Evolutionary conservation across 1,284 basidiomycete species (phyloP).

Genomic region (Ganoderma boninense): DNA sequence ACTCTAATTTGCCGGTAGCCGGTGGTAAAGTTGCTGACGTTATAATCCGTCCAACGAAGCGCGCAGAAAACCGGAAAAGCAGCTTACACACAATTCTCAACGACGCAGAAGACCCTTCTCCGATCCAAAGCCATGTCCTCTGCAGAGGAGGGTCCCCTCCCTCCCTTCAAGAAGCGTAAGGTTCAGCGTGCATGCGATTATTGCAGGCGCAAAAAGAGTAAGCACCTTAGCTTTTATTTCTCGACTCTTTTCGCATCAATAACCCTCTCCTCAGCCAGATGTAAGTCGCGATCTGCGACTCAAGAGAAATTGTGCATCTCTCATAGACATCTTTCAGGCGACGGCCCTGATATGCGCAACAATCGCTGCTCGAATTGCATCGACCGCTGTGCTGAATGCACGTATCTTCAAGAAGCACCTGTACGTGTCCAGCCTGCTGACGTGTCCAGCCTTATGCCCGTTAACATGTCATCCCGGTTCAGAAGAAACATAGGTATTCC

Average conservation of each 20-base stretch:
- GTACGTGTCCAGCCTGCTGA: too few species aligned
- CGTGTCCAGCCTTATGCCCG: conserved; percentile 49
- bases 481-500: conserved; percentile 81
- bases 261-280: conserved; percentile 29
- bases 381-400: conserved; percentile 77
- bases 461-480: not conserved
- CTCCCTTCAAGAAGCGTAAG: conserved; percentile 67
- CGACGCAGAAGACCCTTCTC: not conserved
- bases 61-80: not conserved
- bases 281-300: conserved; percentile 20
- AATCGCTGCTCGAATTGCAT: conserved; percentile 82
- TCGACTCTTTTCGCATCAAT: not conserved
- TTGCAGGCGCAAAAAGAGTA: conserved; percentile 80
- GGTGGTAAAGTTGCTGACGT: not conserved
- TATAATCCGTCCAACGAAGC: not conserved
- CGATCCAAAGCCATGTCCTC: conserved; percentile 13
- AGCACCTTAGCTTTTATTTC: conserved; percentile 31
- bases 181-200: conserved; percentile 80
- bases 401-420: conserved; percentile 66
- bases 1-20: not conserved
- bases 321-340: conserved; percentile 28
- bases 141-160: conserved; percentile 39
- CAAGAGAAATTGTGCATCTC: too few species aligned
- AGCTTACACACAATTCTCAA: not conserved
- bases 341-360: conserved; percentile 56